Evolutionary conservation across 2,329 filamentous ascomycete genomes (phyloP), one percentile per base, ranked within the genome.

Genomic region (Dactylellina leptospora): DNA sequence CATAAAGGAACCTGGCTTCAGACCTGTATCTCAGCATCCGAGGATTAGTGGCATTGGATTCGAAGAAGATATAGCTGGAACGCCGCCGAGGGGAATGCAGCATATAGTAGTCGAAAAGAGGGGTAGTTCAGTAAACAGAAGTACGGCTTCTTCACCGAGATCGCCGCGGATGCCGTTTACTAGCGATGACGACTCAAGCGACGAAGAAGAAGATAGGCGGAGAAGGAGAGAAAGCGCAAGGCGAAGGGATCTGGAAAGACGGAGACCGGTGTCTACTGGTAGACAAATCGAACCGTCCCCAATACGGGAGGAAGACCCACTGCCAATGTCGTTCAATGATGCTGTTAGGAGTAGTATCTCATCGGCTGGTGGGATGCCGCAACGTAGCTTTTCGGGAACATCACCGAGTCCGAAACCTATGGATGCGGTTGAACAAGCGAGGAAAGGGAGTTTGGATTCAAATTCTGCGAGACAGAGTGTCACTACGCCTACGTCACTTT

Each of bases 11-110:
- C 82, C 82, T 6, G 78, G 78, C 30, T 80, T 82, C 61, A 85
- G 90, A 61, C 90, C 90, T 1, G 82, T 85, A 73, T 93, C 90
- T 2, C 87, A 91, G 82, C 88, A 93, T 76, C 90, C 90, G 22
- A 85, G 87, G 25, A 86, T 93, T 82, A 91, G 90, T 78, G 85
- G 84, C 5, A 56, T 73, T 5, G 61, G 50, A 9, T 22, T 83
- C 87, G 56, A 84, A 84, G 9, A 82, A 83, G 1, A 84, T 82
- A 0, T 82, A 16, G 8, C 3, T 22, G 83, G 16, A 83, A 18
- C 78, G 78, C 85, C 27, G 77, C 53, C 76, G 77, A 75, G 66
- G 50, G 33, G 16, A 75, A 77, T 47, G 76, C 76, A 69, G 78
- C 79, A 53, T 74, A 76, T 44, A 68, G 74, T 59, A 28, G 74